Evolutionary conservation across 177 flowering plant genomes (phyloP), one percentile per base, ranked within the genome.

Genomic region (Vitis hybrid): DNA sequence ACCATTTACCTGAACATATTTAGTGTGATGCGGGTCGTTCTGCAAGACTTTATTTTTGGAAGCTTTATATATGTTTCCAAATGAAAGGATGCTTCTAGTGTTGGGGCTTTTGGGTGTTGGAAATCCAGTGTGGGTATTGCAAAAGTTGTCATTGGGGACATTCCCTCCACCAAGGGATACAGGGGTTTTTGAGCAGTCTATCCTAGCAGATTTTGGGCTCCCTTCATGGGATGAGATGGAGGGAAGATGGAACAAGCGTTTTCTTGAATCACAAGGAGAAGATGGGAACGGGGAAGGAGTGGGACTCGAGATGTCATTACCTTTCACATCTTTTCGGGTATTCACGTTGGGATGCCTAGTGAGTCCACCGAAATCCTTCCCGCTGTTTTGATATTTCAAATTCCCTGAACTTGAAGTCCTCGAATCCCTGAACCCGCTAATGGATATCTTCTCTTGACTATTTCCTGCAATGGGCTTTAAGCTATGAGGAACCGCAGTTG

Each of bases 1-100:
- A 57, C n/a, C 60, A 55, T 67, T 56, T 32, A 14, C 40, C 21
- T 58, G 62, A 48, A 54, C 6, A 30, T 52, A 51, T 46, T 67
- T 67, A 19, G 19, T 9, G 55, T 55, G 59, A 21, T 24, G 35
- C 46, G 56, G 48, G 56, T 56, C 49, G 48, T 24, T 19, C 11
- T 40, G 52, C 11, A 54, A 14, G 13, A 54, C 21, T 18, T 21
- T 46, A 35, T 71, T 71, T 21, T 56, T 64, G 2, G 32, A 55
- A 40, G 64, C 14, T 50, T 50, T 71, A 27, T 46, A 71, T 18
- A 71, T 63, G 48, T 71, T 71, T 7, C 74, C 74, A 58, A 71
- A 71, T 19, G 68, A 71, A 49, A 49, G 32, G 30, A n/a, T 51
- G 18, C 4, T 56, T 18, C 57, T n/a, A 13, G n/a, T 14, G 17